These are phyloP conservation scores for Verticillium zaregamsianum DNA, from an alignment of 2,329 filamentous ascomycete genomes.

Conservation along the genomic window DNA sequence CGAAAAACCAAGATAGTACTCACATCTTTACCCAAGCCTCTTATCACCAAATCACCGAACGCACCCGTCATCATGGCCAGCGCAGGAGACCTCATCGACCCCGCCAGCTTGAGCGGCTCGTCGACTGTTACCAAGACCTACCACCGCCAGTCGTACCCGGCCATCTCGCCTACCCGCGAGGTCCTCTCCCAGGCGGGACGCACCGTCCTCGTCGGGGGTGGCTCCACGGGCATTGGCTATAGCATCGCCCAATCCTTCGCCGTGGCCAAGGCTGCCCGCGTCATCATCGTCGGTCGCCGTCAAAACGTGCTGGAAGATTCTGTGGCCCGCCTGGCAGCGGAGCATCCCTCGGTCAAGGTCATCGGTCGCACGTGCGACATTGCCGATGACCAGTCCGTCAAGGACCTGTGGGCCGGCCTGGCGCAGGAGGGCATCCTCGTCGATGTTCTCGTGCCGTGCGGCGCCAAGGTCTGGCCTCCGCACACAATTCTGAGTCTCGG, in stretches of 20 bases:
- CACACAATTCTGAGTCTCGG: conserved; percentile 7
- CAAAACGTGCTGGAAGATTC: conserved; percentile 22
- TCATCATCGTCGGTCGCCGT: conserved; percentile 36
- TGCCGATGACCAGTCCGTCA: neutral
- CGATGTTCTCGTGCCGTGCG: conserved; percentile 23
- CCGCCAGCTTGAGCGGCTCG: no score
- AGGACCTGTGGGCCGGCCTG: conserved; percentile 8
- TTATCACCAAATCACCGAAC: no score
- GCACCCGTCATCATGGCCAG: no score
- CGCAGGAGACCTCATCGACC: no score
- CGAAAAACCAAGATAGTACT: no score
- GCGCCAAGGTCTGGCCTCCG: conserved; percentile 5
- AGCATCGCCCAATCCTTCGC: conserved; percentile 57
- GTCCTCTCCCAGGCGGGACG: conserved; percentile 35
- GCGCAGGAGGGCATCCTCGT: conserved; percentile 13
- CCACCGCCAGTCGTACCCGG: conserved; percentile 23
- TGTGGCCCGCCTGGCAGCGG: conserved; percentile 15
- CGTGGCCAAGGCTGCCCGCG: conserved; percentile 28
- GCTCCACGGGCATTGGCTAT: conserved; percentile 61
- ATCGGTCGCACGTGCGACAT: neutral
- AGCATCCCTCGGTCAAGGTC: neutral
- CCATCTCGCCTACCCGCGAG: conserved; percentile 29
- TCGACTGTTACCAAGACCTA: neutral
- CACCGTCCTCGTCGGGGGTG: conserved; percentile 63
- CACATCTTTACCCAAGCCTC: no score